A percentile compares a stretch with the other conserved stretches of the same genome.
Conservation (phyloP, 306 rosid species). For the Cicer bijugum region DNA sequence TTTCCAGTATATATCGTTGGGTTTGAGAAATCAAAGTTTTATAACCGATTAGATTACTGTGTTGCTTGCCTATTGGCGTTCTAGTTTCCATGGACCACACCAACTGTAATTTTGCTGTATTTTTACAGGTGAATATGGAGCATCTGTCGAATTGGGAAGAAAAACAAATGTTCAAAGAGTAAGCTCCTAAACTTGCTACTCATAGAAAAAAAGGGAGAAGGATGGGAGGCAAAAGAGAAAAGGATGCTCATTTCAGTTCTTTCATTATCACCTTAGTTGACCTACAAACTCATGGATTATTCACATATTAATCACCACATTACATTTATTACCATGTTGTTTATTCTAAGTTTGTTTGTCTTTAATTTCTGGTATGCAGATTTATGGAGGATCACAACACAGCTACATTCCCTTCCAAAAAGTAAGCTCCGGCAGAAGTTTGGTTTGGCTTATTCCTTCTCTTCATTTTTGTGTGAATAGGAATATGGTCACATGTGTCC, state of each 20-base stretch:
- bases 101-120: slow-evolving; percentile 40
- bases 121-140: slow-evolving; percentile 84
- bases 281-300: neutral
- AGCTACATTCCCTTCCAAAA: slow-evolving; percentile 94
- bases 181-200: slow-evolving; percentile 48
- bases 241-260: slow-evolving; percentile 18
- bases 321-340: slow-evolving; percentile 10
- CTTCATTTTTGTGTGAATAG: slow-evolving; percentile 26
- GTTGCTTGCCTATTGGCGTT: slow-evolving; percentile 27
- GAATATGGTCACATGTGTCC: slow-evolving; percentile 16
- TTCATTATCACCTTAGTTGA: slow-evolving; percentile 7
- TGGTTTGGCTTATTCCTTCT: slow-evolving; percentile 31
- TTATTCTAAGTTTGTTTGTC: slow-evolving; percentile 20
- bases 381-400: slow-evolving; percentile 99
- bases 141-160: slow-evolving; percentile 94
- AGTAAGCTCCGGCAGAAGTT: slow-evolving; percentile 59
- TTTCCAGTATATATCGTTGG: slow-evolving; percentile 1
- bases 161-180: slow-evolving; percentile 94
- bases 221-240: neutral
- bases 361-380: slow-evolving; percentile 53
- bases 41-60: slow-evolving; percentile 3
- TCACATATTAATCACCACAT: slow-evolving; percentile 8
- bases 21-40: neutral
- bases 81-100: slow-evolving; percentile 13
- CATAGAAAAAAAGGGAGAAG: neutral